Percentiles rank a stretch among this genome's conserved stretches.
Evolutionary conservation across 495 filamentous ascomycete species (phyloP).

Genomic region (Neurospora terricola): DNA sequence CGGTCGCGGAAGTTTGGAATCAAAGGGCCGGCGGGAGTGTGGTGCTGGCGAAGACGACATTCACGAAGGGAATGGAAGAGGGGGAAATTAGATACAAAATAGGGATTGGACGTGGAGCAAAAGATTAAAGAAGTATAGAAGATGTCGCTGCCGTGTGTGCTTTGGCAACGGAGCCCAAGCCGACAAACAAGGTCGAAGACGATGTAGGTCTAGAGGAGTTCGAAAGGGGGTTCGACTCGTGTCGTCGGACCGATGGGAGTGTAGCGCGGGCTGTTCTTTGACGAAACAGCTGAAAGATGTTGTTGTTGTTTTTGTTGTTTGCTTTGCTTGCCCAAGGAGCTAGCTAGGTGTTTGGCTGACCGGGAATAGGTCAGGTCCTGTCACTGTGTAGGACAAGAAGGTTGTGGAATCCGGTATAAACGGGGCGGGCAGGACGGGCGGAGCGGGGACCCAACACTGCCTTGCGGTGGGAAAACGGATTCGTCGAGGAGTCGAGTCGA

Average conservation of each 20-base stretch:
- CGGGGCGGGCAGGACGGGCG: not conserved
- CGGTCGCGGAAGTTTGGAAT: not conserved
- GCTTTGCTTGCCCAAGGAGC: not conserved
- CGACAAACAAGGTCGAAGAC: not conserved
- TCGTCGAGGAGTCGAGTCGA: not conserved
- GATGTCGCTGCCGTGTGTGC: not conserved
- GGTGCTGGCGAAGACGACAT: constrained; percentile 11
- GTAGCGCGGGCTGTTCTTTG: not conserved
- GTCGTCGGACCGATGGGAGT: not conserved
- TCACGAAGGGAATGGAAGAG: constrained; percentile 3
- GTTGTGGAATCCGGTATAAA: not conserved
- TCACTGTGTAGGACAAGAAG: not conserved
- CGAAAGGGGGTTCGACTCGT: not conserved
- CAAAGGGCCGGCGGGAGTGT: constrained; percentile 10
- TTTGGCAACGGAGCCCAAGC: not conserved
- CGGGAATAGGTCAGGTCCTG: not conserved
- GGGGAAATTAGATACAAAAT: constrained; percentile 1
- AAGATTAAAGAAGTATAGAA: not conserved
- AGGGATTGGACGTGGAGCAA: not conserved
- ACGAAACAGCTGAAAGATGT: not conserved
- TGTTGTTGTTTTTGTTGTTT: not conserved
- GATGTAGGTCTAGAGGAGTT: not conserved
- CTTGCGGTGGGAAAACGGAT: not conserved
- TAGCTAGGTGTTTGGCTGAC: not conserved
- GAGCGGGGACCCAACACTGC: not conserved